Conservation (phyloP, 192 early-diverging fungal species). For the Backusella morwellensis region DNA sequence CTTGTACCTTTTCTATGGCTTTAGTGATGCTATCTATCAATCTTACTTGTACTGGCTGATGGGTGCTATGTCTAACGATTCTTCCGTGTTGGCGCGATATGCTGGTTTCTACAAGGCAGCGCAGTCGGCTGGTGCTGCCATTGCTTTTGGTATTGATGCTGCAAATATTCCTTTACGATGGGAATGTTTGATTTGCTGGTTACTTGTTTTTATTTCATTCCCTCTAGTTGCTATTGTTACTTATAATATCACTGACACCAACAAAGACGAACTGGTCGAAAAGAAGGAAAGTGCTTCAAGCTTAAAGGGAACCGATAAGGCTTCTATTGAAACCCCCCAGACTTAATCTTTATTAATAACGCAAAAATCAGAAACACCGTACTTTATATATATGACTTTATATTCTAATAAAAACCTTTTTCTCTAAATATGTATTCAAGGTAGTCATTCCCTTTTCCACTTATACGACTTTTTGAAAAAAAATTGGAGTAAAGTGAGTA, state of each 20-base stretch:
- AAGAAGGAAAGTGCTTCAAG: not conserved
- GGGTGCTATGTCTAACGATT: constrained; percentile 44
- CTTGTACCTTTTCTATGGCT: constrained; percentile 76
- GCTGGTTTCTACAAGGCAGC: constrained; percentile 89
- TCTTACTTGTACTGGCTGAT: constrained; percentile 48
- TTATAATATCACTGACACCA: constrained; percentile 46
- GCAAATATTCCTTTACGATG: constrained; percentile 22
- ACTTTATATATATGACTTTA: not conserved
- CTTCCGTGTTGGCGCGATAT: constrained; percentile 64
- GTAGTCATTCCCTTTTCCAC: not conserved
- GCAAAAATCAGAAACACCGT: not conserved
- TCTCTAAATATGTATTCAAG: not conserved
- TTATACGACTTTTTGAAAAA: not conserved
- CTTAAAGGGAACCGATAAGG: not conserved
- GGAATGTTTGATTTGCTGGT: constrained; percentile 51
- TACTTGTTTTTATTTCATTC: constrained; percentile 49
- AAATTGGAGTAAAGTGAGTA: not conserved
- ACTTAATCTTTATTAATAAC: not conserved
- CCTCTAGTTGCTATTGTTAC: constrained; percentile 47
- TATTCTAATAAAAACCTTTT: not conserved
- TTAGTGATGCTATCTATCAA: constrained; percentile 81
- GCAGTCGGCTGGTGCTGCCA: constrained; percentile 75
- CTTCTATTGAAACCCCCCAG: not conserved
- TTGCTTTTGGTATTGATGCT: constrained; percentile 75
- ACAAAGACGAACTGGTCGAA: not conserved